Evolutionary conservation across 352 stramenopile genomes (phyloP).

Genomic region (Globisporangium takayamanum): DNA sequence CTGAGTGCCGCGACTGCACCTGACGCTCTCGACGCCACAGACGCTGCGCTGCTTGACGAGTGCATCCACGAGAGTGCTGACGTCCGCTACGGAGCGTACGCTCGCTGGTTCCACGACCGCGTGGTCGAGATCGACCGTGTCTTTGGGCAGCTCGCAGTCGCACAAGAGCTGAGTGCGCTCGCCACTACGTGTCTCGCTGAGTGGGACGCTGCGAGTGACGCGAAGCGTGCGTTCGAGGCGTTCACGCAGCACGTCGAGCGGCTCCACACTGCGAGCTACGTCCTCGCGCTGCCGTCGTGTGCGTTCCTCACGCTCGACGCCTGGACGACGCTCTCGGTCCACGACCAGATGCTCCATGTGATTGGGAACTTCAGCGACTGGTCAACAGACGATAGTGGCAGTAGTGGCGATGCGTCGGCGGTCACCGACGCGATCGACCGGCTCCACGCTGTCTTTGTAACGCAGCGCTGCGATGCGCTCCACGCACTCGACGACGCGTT

Average conservation of each 20-base stretch:
- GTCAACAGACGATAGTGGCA: neutral
- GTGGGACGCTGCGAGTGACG: slow-evolving; percentile 4
- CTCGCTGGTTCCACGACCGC: slow-evolving; percentile 40
- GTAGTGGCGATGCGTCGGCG: neutral
- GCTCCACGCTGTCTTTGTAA: slow-evolving; percentile 43
- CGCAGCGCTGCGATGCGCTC: slow-evolving; percentile 22
- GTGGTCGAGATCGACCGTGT: slow-evolving; percentile 51
- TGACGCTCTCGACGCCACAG: slow-evolving; percentile 34
- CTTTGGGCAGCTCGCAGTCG: slow-evolving; percentile 49
- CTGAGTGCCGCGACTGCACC: slow-evolving; percentile 32
- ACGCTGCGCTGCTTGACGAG: slow-evolving; percentile 31
- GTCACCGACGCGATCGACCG: slow-evolving; percentile 26
- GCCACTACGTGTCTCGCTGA: slow-evolving; percentile 22
- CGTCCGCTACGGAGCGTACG: slow-evolving; percentile 26
- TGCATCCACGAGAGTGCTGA: slow-evolving; percentile 16
- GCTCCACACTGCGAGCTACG: slow-evolving; percentile 54
- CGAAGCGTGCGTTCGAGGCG: slow-evolving; percentile 30
- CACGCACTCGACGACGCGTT: slow-evolving; percentile 50
- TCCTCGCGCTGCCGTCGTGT: slow-evolving; percentile 32
- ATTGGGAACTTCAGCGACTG: slow-evolving; percentile 28
- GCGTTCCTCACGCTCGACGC: slow-evolving; percentile 35
- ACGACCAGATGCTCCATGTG: slow-evolving; percentile 50
- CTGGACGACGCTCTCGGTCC: slow-evolving; percentile 48
- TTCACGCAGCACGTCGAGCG: slow-evolving; percentile 50
- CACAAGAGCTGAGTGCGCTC: slow-evolving; percentile 37